Evolutionary conservation across 163 green algal species (phyloP), one percentile per base, ranked within the genome.

Genomic region (Coccomyxa subellipsoidea): DNA sequence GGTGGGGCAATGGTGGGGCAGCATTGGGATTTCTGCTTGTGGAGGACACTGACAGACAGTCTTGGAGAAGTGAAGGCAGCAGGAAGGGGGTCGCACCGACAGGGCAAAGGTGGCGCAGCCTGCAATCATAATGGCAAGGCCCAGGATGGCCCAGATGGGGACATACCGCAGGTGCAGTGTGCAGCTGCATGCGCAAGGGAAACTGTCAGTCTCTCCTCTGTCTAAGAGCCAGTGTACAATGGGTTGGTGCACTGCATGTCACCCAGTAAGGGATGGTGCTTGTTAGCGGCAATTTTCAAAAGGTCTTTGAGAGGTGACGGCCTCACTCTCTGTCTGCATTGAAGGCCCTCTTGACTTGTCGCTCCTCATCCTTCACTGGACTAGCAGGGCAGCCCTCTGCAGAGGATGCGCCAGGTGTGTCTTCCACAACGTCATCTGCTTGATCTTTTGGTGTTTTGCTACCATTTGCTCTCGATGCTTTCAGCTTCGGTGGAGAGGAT

Each of bases 91-190:
- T 10, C 37, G 29, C 32, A 80, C 76, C 76, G 76, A 31, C 25
- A 80, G 25, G 37, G 31, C 47, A 37, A 80, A 80, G 76, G 47
- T 29, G 38, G 47, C 76, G 4, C 34, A 39, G 76, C 76, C 76
- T 7, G 39, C 76, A 66, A 80, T 15, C 76, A 80, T 80, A 25
- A 66, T 80, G 15, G 39, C 39, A 7, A 69, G 29, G 27, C 76
- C 76, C 27, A 80, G 38, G 25, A 80, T 59, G 21, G 76, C 76
- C 29, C 34, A 69, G 39, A 80, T 59, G 2, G 76, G 76, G 7
- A 80, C 25, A 38, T 80, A 80, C 76, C 69, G 38, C 2, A 38
- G 36, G 37, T 66, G 36, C 27, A 80, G 12, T 39, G 31, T 80
- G 37, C 76, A 80, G 76, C 70, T 73, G 66, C 66, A 73, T 12